Evolutionary conservation across 768 basidiomycete species (phyloP), one percentile per base, ranked within the genome.

Genomic region (Candolleomyces eurysporus): DNA sequence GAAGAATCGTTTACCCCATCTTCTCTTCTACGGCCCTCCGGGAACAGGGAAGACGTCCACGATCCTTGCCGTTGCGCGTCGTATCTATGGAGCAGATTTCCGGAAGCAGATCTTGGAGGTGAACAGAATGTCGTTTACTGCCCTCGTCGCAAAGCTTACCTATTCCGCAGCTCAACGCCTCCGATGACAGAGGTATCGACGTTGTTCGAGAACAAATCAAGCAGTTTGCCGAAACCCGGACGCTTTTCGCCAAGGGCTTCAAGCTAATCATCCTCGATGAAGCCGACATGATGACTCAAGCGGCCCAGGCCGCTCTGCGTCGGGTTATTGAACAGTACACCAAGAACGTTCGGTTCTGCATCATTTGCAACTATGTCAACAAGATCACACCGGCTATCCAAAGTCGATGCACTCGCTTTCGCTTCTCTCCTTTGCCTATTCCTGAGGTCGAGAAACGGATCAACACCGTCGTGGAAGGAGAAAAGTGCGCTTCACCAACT

Each of bases 261-360:
- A 99, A 98, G 70, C 88, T 99, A 71, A 96, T 99, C 74, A 88
- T 99, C 63, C 86, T 99, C 39, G 97, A 99, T 67, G 97, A 99
- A 75, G 97, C 97, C n/a, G 97, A 99, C 80, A 97, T 97, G 96
- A 99, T 99, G 97, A 99, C 97, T 0, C 90, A 94, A 64, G 90
- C 92, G 59, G 97, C 97, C 1, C 97, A 99, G 71, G 92, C 96
- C 3, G 97, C 97, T 26, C 84, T 99, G 32, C 91, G 97, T 31
- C 90, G 97, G 68, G 91, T 98, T 40, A 98, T 99, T 66, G 97
- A 99, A 74, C 96, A 97, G 65, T 98, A 97, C 74, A 99, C 97
- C 19, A 94, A 90, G 76, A 98, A 98, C 69, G 97, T 98, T 66
- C 89, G 97, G 43, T 99, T 99, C 75, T 99, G 97, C 76, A 99